A percentile compares a stretch with the other conserved stretches of the same genome.
These are phyloP conservation scores for Geranomyces variabilis DNA, from an alignment of 192 early-diverging fungal species.

Conservation along the genomic window DNA sequence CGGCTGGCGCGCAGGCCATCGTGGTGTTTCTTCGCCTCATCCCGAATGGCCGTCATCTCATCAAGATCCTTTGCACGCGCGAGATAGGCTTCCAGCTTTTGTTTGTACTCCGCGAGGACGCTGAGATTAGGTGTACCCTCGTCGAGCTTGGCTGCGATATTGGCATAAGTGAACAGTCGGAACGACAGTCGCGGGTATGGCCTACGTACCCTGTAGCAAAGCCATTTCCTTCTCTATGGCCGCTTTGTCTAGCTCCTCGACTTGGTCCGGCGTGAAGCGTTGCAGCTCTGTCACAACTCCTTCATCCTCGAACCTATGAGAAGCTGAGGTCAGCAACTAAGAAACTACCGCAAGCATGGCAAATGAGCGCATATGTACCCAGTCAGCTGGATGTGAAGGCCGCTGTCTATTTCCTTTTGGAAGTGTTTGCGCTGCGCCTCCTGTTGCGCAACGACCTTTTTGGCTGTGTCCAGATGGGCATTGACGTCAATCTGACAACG, in stretches of 20 bases:
- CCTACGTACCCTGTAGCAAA: constrained; percentile 61
- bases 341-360: neutral
- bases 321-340: neutral
- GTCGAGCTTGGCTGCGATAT: constrained; percentile 40
- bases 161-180: constrained; percentile 1
- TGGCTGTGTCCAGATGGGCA: constrained; percentile 33
- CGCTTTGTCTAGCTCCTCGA: constrained; percentile 68
- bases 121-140: constrained; percentile 80
- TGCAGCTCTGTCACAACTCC: constrained; percentile 47
- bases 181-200: too few relatives aligned
- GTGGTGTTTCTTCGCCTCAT: constrained; percentile 71
- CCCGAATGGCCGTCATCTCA: constrained; percentile 70
- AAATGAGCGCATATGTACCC: constrained; percentile 35
- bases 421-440: constrained; percentile 23
- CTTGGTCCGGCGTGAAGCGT: constrained; percentile 62
- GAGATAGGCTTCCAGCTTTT: constrained; percentile 75
- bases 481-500: constrained; percentile 27
- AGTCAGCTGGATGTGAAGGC: constrained; percentile 41
- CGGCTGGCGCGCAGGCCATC: constrained; percentile 78
- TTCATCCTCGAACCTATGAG: constrained; percentile 49
- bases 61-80: constrained; percentile 75
- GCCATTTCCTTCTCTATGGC: constrained; percentile 72
- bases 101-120: constrained; percentile 85
- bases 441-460: constrained; percentile 19
- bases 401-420: constrained; percentile 31